These are phyloP conservation scores for Lentinula detonsa DNA, from an alignment of 768 basidiomycete species.

Conservation along the genomic window DNA sequence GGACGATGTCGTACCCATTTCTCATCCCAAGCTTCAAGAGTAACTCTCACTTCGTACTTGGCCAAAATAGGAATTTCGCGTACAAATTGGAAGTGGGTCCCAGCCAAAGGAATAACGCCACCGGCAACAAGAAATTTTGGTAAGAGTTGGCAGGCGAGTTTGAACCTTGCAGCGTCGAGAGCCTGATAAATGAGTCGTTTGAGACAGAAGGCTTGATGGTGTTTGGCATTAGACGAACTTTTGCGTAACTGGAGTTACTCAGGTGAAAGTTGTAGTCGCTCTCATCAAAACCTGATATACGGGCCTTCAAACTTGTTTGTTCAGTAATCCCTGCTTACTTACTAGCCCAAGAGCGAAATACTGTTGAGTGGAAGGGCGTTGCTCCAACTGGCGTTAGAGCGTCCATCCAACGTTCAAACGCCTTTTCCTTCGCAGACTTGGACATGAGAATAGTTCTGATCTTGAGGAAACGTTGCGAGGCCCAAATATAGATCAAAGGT, in stretches of 20 bases:
- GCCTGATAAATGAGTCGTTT: neutral
- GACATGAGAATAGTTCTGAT: slow-evolving; percentile 33
- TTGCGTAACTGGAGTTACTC: slow-evolving; percentile 79
- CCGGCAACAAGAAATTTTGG: slow-evolving; percentile 36
- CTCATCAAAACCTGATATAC: slow-evolving; percentile 55
- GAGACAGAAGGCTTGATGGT: neutral
- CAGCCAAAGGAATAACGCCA: slow-evolving; percentile 40
- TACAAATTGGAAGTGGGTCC: slow-evolving; percentile 35
- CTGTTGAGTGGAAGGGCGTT: slow-evolving; percentile 43
- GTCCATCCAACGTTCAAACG: slow-evolving; percentile 40
- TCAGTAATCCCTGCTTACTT: slow-evolving; percentile 17
- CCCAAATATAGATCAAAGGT: slow-evolving; percentile 31
- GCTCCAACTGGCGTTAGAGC: slow-evolving; percentile 45
- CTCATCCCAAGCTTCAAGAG: slow-evolving; percentile 42
- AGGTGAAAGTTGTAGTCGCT: slow-evolving; percentile 70
- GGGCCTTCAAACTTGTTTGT: neutral
- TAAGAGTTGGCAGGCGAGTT: slow-evolving; percentile 14
- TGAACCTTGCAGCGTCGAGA: slow-evolving; percentile 3
- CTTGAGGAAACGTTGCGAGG: slow-evolving; percentile 25
- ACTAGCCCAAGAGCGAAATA: slow-evolving; percentile 53
- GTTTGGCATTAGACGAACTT: slow-evolving; percentile 35
- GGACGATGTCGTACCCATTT: slow-evolving; percentile 41
- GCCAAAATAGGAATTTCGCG: slow-evolving; percentile 42
- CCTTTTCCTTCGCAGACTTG: slow-evolving; percentile 19
- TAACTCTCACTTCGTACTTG: slow-evolving; percentile 38